Percentiles rank a stretch among this genome's conserved stretches.
phyloP scores from a whole-genome alignment of 78 protist species.

The slime mould (Dictyostelium discoideum) region dicty_2.7 NC_007090.3:3136001-3136500 shows the following conservation, averaged over 20 bases:
- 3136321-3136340: conserved; percentile 79
- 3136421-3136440: conserved; percentile 84
- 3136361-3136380: conserved; percentile 85
- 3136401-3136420: conserved; percentile 94
- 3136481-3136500: conserved; percentile 77
- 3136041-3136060: background rate
- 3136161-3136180: background rate
- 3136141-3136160: background rate
- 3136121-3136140: background rate
- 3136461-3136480: conserved; percentile 88
- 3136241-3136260: conserved; percentile 59
- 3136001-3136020: conserved; percentile 69
- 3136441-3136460: conserved; percentile 88
- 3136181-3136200: background rate
- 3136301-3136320: background rate
- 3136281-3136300: background rate
- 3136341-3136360: conserved; percentile 83
- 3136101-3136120: background rate
- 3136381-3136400: conserved; percentile 89
- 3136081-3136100: background rate
- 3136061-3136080: background rate
- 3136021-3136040: background rate
- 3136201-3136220: conserved; percentile 67
- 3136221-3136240: conserved; percentile 50
- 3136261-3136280: conserved; percentile 49